Evolutionary conservation across 768 basidiomycete genomes (phyloP).

Genomic region (Lentinula sp.): DNA sequence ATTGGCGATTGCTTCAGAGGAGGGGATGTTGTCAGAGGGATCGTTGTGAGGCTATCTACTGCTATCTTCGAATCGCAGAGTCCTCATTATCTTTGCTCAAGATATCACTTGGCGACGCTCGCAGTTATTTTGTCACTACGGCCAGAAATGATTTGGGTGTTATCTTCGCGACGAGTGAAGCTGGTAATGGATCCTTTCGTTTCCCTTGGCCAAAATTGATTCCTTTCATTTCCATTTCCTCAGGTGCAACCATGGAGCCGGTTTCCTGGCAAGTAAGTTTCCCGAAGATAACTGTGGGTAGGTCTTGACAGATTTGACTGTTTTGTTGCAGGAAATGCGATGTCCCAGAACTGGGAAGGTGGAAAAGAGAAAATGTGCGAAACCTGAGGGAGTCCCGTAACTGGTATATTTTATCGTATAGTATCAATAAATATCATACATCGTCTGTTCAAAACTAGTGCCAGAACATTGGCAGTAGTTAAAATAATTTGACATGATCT

Average conservation of each 20-base stretch:
- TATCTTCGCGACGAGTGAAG: conserved; percentile 85
- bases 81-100: conserved; percentile 19
- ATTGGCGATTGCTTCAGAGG: conserved; percentile 89
- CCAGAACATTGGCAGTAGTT: too few species aligned
- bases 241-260: conserved; percentile 79
- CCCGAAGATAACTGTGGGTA: background rate
- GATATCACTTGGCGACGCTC: conserved; percentile 90
- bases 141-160: conserved; percentile 89
- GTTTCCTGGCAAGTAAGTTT: conserved; percentile 63
- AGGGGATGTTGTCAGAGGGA: conserved; percentile 82
- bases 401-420: background rate
- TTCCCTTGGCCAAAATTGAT: background rate
- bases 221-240: background rate
- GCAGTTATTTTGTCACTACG: conserved; percentile 89
- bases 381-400: conserved; percentile 49
- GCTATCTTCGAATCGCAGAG: background rate
- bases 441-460: too few species aligned
- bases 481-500: too few species aligned
- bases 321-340: conserved; percentile 55
- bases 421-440: background rate
- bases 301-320: background rate
- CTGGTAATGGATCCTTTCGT: conserved; percentile 41
- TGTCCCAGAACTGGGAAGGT: conserved; percentile 75
- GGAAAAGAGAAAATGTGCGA: conserved; percentile 84
- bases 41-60: conserved; percentile 55